Conservation (phyloP, 2,329 filamentous ascomycete species). For the Arthrobotrys sphaeroides region DNA sequence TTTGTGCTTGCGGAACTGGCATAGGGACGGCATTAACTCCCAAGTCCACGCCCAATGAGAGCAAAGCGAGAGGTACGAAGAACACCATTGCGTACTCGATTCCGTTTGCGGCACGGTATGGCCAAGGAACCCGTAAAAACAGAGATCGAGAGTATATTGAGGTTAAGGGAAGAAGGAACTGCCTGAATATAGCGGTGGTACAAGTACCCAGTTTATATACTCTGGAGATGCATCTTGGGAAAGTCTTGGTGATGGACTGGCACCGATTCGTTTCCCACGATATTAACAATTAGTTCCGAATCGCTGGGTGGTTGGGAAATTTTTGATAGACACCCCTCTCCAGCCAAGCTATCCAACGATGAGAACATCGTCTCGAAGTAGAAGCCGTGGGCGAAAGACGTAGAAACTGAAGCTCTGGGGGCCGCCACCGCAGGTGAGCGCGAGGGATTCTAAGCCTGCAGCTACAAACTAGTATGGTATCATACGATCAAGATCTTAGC, state of each 20-base stretch:
- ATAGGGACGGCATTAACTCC: slow-evolving; percentile 1
- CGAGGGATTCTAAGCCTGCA: no score
- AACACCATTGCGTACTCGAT: neutral
- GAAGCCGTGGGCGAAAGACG: neutral
- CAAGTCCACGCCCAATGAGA: neutral
- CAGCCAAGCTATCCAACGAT: neutral
- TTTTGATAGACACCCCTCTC: no score
- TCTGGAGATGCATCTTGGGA: neutral
- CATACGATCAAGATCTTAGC: slow-evolving; percentile 11
- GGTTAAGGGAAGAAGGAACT: neutral
- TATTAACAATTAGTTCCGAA: neutral
- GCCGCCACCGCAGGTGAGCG: no score
- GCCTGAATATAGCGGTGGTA: neutral
- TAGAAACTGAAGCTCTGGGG: neutral
- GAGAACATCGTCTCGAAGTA: neutral
- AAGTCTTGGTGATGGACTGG: no score
- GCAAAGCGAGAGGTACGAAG: neutral
- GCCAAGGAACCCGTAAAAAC: neutral
- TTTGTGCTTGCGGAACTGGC: slow-evolving; percentile 2
- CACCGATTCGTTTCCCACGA: neutral
- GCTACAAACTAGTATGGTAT: no score
- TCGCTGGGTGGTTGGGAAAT: neutral
- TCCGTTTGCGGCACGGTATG: neutral
- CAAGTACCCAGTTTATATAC: neutral
- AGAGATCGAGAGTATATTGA: neutral